Percentiles rank a stretch among this genome's conserved stretches.
Conservation (phyloP, 2,329 filamentous ascomycete species). For the Epichloe uncinata region DNA sequence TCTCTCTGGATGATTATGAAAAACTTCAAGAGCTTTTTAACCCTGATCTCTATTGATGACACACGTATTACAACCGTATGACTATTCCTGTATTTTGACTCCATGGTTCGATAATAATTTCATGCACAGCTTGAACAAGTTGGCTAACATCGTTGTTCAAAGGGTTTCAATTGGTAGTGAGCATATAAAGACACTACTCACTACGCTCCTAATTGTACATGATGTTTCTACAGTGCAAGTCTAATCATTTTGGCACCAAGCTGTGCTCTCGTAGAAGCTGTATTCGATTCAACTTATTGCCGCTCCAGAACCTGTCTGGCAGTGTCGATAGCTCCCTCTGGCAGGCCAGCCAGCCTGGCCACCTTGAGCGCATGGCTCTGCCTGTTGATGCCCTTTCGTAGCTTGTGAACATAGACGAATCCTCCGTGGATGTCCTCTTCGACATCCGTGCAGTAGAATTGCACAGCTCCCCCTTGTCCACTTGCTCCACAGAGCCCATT, state of each 20-base stretch:
- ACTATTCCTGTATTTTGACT: constrained; percentile 24
- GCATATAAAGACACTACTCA: not conserved
- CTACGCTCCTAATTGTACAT: too few relatives aligned
- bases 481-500: constrained; percentile 28
- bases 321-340: constrained; percentile 54
- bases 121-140: constrained; percentile 17
- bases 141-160: constrained; percentile 20
- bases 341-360: constrained; percentile 73
- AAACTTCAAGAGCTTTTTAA: constrained; percentile 54
- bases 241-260: too few relatives aligned
- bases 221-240: not conserved
- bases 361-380: constrained; percentile 90
- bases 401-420: constrained; percentile 76
- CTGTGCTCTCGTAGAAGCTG: constrained; percentile 1
- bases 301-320: constrained; percentile 44
- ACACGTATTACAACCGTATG: constrained; percentile 44
- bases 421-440: constrained; percentile 55
- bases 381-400: constrained; percentile 71
- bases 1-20: constrained; percentile 40
- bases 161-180: not conserved
- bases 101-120: constrained; percentile 7
- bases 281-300: not conserved
- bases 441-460: constrained; percentile 81
- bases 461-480: constrained; percentile 33
- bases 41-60: constrained; percentile 49